phyloP scores from a whole-genome alignment of 2,329 filamentous ascomycete species.

The Coniochaeta sp. region DNA sequence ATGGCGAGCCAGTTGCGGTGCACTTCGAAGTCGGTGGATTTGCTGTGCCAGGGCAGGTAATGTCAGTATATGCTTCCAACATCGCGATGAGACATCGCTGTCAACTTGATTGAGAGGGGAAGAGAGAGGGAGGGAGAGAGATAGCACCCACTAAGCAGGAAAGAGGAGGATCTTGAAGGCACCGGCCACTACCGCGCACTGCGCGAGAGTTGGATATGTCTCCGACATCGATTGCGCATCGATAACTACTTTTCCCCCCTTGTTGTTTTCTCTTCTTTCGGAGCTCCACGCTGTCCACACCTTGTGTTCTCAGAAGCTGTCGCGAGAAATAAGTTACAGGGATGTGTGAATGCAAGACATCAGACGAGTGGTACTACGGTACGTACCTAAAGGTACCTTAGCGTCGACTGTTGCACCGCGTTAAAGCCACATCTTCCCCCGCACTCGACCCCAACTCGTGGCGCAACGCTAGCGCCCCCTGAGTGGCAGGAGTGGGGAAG shows the following conservation, averaged over 20 bases:
- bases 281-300: not conserved
- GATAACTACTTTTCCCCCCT: not conserved
- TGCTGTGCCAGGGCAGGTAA: conserved; percentile 58
- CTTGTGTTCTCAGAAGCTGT: not conserved
- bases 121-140: no score
- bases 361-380: no score
- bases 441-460: conserved; percentile 2
- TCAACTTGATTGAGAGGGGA: not conserved
- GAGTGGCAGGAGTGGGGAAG: not conserved
- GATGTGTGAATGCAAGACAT: not conserved
- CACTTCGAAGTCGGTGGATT: conserved; percentile 98
- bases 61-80: conserved; percentile 3
- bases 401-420: not conserved
- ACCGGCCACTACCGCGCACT: conserved; percentile 79
- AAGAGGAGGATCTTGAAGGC: conserved; percentile 90
- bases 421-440: not conserved
- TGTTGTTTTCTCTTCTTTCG: not conserved
- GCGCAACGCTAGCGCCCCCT: not conserved
- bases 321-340: not conserved
- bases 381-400: not conserved
- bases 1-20: conserved; percentile 98
- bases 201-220: conserved; percentile 76
- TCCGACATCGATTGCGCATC: conserved; percentile 56
- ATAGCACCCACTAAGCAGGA: conserved; percentile 91
- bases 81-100: not conserved